Evolutionary conservation across 2,329 filamentous ascomycete species (phyloP).

Genomic region (Stylonectria norvegica): DNA sequence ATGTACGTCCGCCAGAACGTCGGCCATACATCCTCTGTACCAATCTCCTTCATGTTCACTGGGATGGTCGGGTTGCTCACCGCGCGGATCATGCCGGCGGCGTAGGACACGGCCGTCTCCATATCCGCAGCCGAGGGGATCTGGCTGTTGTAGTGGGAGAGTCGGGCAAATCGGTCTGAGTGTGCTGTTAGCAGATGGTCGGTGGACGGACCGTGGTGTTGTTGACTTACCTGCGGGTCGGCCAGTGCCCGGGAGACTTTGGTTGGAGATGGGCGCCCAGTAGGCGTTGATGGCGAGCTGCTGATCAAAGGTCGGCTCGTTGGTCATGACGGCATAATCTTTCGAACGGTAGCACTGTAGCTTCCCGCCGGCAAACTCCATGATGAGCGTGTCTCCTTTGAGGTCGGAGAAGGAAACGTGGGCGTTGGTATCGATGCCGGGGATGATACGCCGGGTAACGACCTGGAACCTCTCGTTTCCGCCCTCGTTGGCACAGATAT

Average conservation of each 20-base stretch:
- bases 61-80: conserved; percentile 13
- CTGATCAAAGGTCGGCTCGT: conserved; percentile 13
- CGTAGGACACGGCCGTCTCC: conserved; percentile 10
- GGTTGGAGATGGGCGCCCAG: conserved; percentile 5
- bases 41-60: neutral
- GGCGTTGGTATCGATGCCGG: conserved; percentile 1
- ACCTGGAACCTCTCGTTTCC: conserved; percentile 12
- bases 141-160: conserved; percentile 11
- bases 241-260: conserved; percentile 8
- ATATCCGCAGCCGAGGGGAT: conserved; percentile 6
- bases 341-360: conserved; percentile 13
- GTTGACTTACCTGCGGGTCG: conserved; percentile 8
- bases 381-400: conserved; percentile 12
- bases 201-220: neutral
- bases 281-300: conserved; percentile 7
- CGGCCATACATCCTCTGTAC: conserved; percentile 10
- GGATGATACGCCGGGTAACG: conserved; percentile 2
- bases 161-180: conserved; percentile 15
- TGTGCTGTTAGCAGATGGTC: neutral
- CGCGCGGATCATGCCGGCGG: conserved; percentile 17
- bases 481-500: conserved; percentile 3
- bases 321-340: conserved; percentile 13
- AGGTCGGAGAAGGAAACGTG: conserved; percentile 13
- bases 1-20: conserved; percentile 17
- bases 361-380: conserved; percentile 12